These are phyloP conservation scores for Hamamelis virginiana DNA, from an alignment of 164 flowering plant genomes.

Conservation along the genomic window DNA sequence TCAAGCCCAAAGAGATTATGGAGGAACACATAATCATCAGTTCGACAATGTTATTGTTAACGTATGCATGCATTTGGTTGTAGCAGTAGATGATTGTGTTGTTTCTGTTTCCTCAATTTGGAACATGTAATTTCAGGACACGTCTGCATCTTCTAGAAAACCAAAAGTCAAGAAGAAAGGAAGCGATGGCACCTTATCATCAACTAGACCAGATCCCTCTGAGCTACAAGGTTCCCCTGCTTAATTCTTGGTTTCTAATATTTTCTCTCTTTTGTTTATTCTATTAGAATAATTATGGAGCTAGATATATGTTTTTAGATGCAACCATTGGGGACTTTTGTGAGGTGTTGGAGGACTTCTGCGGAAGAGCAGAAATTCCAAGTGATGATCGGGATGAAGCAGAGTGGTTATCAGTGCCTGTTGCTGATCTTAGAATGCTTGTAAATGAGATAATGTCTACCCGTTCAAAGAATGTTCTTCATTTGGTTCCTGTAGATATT, in stretches of 20 bases:
- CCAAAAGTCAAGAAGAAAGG: conserved; percentile 62
- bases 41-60: conserved; percentile 24
- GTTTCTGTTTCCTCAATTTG: conserved; percentile 11
- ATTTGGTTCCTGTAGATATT: conserved; percentile 75
- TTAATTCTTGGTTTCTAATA: neutral
- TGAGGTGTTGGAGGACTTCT: conserved; percentile 75
- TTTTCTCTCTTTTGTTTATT: neutral
- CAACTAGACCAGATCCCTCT: conserved; percentile 36
- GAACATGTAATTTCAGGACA: conserved; percentile 51
- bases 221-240: conserved; percentile 66
- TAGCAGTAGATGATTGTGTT: neutral
- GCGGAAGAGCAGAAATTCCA: conserved; percentile 62
- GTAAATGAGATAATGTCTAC: conserved; percentile 73
- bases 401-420: conserved; percentile 62
- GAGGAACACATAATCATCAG: conserved; percentile 32
- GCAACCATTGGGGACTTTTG: conserved; percentile 50
- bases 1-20: conserved; percentile 35
- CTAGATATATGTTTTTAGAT: conserved; percentile 36
- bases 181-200: conserved; percentile 27
- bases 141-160: conserved; percentile 46
- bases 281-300: neutral
- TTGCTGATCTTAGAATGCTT: conserved; percentile 59
- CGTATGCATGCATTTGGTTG: conserved; percentile 36
- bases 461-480: conserved; percentile 65
- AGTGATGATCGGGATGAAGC: conserved; percentile 74